Evolutionary conservation across 129 eudicot genomes (phyloP), one percentile per base, ranked within the genome.

Genomic region (Ambrosia artemisiifolia): DNA sequence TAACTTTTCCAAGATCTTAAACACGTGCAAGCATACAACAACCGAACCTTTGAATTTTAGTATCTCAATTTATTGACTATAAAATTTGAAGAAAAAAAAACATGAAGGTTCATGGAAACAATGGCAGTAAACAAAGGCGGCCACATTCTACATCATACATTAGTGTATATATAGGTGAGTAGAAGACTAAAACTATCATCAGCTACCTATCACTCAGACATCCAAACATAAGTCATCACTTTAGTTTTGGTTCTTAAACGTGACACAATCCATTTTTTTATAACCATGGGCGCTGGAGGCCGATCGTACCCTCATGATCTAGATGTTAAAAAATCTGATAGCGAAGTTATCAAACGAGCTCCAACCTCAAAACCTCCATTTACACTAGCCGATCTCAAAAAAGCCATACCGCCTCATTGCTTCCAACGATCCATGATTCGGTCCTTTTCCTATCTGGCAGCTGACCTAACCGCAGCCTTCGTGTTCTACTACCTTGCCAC

Each of bases 321-420:
- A 38, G 42, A 74, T 35, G 73, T 50, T 5, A 72, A 65, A 51
- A 71, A 78, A 63, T 38, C 74, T 18, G 18, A 77, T 28, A 28
- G 72, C 4, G 57, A 78, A 18, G 74, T 56, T 5, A 72, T 85
- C 65, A 59, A 54, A 54, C 24, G 89, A 51, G 85, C 81, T 14
- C 89, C 89, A 6, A 71, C 63, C 20, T 72, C 79, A n/a, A 81
- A 81, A 67, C 89, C 89, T 2, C 86, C 89, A 11, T 85, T 85
- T 75, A 59, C 89, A 2, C 53, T 85, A 62, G 74, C 79, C 17
- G 86, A 85, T 5, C 11, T 85, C 13, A 85, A 78, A 40, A 85
- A 85, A 53, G 84, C 89, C 79, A 85, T 85, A 65, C 89, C 89
- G 19, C 86, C 86, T 11, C 89, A 85, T 71, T 85, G 89, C 43